These are phyloP conservation scores for Botrytis porri DNA, from an alignment of 2,329 filamentous ascomycete genomes.

Conservation along the genomic window DNA sequence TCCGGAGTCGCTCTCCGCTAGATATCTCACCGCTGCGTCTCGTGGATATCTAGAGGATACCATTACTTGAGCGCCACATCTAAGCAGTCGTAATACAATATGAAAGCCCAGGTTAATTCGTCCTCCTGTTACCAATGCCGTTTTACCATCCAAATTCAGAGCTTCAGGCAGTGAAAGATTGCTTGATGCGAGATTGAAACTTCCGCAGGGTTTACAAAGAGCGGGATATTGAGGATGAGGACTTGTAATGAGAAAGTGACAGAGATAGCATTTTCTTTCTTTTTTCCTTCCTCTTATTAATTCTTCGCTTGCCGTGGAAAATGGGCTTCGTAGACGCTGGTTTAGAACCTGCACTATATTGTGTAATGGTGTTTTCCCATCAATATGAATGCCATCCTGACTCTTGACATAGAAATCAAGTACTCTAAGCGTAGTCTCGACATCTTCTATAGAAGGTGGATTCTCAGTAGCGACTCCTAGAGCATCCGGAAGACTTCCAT, in stretches of 20 bases:
- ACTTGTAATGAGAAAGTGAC: neutral
- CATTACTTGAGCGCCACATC: constrained; percentile 26
- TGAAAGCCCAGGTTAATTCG: constrained; percentile 25
- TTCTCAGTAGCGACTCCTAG: neutral
- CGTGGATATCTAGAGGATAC: constrained; percentile 24
- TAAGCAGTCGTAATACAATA: constrained; percentile 22
- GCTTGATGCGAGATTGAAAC: constrained; percentile 25
- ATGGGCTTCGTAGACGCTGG: neutral
- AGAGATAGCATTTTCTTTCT: neutral
- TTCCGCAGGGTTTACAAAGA: constrained; percentile 25
- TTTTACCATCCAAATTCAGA: constrained; percentile 22
- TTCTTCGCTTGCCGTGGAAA: neutral
- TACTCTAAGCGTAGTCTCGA: constrained; percentile 4
- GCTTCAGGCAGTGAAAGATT: constrained; percentile 22
- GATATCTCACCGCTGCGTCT: constrained; percentile 22
- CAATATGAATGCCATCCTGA: neutral
- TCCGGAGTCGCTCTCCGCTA: constrained; percentile 19
- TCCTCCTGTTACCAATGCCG: constrained; percentile 25
- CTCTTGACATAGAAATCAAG: constrained; percentile 11
- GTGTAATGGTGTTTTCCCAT: neutral
- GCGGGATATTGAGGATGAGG: constrained; percentile 23
- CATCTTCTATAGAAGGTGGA: constrained; percentile 8
- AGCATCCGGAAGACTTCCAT: constrained; percentile 20
- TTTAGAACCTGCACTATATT: neutral
- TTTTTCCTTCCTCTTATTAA: neutral